A percentile compares a stretch with the other conserved stretches of the same genome.
Evolutionary conservation across 2,329 filamentous ascomycete species (phyloP).

Genomic region (Pseudofabraea citricarpa): DNA sequence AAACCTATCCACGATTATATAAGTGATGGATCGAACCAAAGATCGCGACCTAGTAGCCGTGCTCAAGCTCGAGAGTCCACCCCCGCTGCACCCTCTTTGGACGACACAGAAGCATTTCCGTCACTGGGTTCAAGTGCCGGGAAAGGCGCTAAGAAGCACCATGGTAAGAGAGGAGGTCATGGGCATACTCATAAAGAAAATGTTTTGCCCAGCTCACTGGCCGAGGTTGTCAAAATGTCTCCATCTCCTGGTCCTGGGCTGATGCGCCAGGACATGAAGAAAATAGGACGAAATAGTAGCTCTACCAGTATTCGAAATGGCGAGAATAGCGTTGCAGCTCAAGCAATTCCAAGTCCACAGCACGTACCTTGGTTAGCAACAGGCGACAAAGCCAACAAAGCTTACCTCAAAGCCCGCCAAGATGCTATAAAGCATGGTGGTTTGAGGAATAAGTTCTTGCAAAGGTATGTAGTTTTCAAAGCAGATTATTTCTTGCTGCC

Average conservation of each 20-base stretch:
- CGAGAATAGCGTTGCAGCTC: constrained; percentile 76
- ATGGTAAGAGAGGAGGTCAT: constrained; percentile 85
- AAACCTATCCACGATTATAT: constrained; percentile 53
- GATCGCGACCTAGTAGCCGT: constrained; percentile 80
- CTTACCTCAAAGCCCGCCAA: constrained; percentile 89
- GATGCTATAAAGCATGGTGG: constrained; percentile 98
- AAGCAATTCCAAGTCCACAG: constrained; percentile 80
- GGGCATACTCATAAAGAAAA: constrained; percentile 67
- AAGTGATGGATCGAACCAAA: constrained; percentile 61
- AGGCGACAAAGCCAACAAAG: constrained; percentile 82
- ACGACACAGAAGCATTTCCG: constrained; percentile 94
- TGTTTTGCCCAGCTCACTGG: constrained; percentile 69
- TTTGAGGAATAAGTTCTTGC: constrained; percentile 92
- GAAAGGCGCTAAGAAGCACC: constrained; percentile 84
- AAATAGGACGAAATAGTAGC: constrained; percentile 58
- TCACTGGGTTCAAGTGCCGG: constrained; percentile 71
- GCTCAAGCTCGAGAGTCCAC: constrained; percentile 62
- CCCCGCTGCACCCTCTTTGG: constrained; percentile 69
- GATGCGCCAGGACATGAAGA: constrained; percentile 56
- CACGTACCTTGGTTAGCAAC: constrained; percentile 97
- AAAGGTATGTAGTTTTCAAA: constrained; percentile 56
- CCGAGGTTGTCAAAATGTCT: constrained; percentile 93
- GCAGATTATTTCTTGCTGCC: neutral
- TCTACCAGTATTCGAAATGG: constrained; percentile 58
- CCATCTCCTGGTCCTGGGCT: constrained; percentile 70